phyloP scores from a whole-genome alignment of 208 protist genomes.

The Naegleria fowleri region DNA sequence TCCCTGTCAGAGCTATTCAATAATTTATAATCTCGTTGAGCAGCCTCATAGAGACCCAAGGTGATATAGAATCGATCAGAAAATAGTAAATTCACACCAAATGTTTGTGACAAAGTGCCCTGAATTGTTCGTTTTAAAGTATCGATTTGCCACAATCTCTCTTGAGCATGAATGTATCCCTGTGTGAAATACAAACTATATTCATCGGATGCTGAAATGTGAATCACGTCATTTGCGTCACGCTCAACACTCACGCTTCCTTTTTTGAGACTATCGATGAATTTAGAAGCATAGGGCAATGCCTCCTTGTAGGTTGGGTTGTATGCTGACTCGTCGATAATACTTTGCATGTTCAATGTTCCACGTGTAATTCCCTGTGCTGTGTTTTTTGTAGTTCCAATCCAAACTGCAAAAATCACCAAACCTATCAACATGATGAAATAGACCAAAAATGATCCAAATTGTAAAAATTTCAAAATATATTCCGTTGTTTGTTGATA shows the following conservation, averaged over 20 bases:
- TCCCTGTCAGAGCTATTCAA: background rate
- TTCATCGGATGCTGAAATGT: constrained; percentile 10
- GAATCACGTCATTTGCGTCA: background rate
- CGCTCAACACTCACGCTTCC: background rate
- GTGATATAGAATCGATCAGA: background rate
- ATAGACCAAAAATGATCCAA: background rate
- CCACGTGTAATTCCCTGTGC: background rate
- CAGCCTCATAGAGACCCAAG: background rate
- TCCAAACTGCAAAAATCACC: background rate
- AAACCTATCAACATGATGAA: background rate
- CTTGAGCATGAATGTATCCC: constrained; percentile 5
- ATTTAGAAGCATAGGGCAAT: background rate
- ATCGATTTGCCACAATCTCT: constrained; percentile 24
- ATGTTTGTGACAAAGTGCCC: background rate
- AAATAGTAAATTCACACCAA: background rate
- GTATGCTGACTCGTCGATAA: background rate
- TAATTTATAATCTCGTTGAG: background rate
- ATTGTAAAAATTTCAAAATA: background rate
- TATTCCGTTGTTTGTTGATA: background rate
- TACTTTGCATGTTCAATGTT: background rate
- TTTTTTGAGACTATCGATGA: background rate
- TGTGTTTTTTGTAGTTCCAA: background rate
- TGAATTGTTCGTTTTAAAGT: background rate
- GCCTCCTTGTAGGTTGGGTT: background rate
- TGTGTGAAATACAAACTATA: background rate